A percentile compares a stretch with the other conserved stretches of the same genome.
Conservation (phyloP, 495 filamentous ascomycete genomes). For the Platismatia glauca region DNA sequence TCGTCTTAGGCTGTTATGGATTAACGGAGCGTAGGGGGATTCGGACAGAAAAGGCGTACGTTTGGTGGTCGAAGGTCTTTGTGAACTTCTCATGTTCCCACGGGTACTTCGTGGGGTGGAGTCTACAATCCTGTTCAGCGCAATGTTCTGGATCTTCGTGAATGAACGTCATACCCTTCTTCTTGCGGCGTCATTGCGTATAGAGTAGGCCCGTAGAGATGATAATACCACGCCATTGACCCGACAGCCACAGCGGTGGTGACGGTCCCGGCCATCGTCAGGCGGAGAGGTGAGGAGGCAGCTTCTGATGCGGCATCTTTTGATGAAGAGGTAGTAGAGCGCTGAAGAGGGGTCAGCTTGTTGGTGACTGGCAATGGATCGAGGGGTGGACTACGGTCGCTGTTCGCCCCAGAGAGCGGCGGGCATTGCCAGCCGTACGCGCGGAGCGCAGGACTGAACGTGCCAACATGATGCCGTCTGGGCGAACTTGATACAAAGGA, state of each 20-base stretch:
- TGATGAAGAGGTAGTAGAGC: constrained; percentile 30
- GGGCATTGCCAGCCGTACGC: constrained; percentile 64
- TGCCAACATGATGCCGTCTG: constrained; percentile 63
- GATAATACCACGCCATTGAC: constrained; percentile 89
- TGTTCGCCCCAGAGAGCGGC: constrained; percentile 41
- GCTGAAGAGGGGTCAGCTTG: constrained; percentile 10
- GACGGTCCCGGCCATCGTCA: constrained; percentile 72
- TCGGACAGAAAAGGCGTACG: constrained; percentile 51
- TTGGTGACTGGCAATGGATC: constrained; percentile 28
- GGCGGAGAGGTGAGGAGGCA: constrained; percentile 44
- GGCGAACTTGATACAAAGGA: constrained; percentile 13
- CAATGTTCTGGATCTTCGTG: rapidly evolving
- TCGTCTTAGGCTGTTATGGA: constrained; percentile 70
- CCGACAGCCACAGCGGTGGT: constrained; percentile 79
- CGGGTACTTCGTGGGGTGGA: constrained; percentile 86
- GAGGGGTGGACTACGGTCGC: constrained; percentile 39
- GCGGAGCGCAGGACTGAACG: constrained; percentile 71
- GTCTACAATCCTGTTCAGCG: constrained; percentile 40
- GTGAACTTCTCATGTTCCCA: constrained; percentile 87
- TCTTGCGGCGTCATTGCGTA: constrained; percentile 88
- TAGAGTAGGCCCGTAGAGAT: constrained; percentile 73
- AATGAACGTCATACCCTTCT: constrained; percentile 68
- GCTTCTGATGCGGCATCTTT: constrained; percentile 41
- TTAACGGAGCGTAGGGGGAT: neutral
- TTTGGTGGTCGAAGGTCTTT: constrained; percentile 93